Percentiles rank a stretch among this genome's conserved stretches.
Evolutionary conservation across 2,329 filamentous ascomycete species (phyloP).

Genomic region (Karstenula rhodostoma): DNA sequence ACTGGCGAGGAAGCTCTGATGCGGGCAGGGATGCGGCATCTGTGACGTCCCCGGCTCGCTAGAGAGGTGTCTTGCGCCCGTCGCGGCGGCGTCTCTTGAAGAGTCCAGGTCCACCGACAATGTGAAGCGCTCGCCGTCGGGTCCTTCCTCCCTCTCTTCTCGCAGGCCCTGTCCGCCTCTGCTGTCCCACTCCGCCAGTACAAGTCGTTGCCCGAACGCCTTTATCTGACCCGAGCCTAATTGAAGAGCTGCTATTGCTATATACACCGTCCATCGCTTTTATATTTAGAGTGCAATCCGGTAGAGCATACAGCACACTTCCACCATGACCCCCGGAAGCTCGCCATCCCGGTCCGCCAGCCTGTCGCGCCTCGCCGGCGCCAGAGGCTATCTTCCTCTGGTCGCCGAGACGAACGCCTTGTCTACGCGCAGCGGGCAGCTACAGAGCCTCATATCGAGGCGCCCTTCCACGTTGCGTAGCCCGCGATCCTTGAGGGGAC

Average conservation of each 20-base stretch:
- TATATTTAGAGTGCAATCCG: too few relatives aligned
- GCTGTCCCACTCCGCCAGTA: neutral
- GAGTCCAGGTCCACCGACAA: neutral
- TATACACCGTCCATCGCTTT: too few relatives aligned
- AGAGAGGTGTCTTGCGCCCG: neutral
- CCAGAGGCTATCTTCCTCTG: conserved; percentile 54
- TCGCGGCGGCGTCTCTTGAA: neutral
- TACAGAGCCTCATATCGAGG: conserved; percentile 47
- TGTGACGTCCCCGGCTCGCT: conserved; percentile 2
- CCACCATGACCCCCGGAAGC: conserved; percentile 6
- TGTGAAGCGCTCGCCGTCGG: neutral
- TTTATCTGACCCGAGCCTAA: neutral
- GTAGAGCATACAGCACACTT: too few relatives aligned
- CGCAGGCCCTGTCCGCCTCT: neutral
- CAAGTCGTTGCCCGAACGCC: neutral
- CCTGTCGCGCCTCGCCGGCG: conserved; percentile 42
- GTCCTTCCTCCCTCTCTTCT: neutral
- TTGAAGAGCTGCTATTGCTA: neutral
- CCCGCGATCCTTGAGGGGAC: conserved; percentile 26
- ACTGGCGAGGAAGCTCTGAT: conserved; percentile 5
- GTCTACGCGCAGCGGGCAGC: conserved; percentile 55
- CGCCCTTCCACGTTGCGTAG: conserved; percentile 43
- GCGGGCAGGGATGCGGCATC: neutral
- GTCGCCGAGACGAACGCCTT: conserved; percentile 48
- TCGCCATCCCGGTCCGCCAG: conserved; percentile 28